Conservation (phyloP, 2,329 filamentous ascomycete genomes). For the Curvularia lunata region DNA sequence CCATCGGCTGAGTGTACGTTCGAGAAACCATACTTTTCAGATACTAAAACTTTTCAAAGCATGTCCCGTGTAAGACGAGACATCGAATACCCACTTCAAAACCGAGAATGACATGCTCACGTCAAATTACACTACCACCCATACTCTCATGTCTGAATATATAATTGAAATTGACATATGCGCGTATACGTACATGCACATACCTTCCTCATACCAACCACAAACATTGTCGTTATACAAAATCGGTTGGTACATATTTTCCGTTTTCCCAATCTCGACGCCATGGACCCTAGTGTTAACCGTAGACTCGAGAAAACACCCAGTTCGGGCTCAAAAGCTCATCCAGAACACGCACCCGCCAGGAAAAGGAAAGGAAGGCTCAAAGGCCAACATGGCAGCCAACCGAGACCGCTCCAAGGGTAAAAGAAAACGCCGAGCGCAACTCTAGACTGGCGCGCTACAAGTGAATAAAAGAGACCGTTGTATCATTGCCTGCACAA, state of each 20-base stretch:
- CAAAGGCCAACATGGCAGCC: conserved; percentile 11
- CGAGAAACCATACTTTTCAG: too few species aligned
- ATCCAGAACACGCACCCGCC: conserved; percentile 8
- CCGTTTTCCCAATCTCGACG: conserved; percentile 13
- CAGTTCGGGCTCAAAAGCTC: conserved; percentile 22
- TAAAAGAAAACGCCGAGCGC: conserved; percentile 19
- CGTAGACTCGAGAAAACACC: conserved; percentile 25
- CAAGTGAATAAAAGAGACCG: conserved; percentile 3
- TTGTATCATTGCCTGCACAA: conserved; percentile 26
- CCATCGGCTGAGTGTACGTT: not conserved
- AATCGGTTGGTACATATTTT: conserved; percentile 6
- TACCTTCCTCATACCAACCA: conserved; percentile 2
- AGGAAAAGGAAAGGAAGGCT: conserved; percentile 21
- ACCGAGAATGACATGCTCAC: not conserved
- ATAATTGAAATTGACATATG: conserved; percentile 8
- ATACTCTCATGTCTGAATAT: not conserved
- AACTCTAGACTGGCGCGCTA: conserved; percentile 12
- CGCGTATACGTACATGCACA: conserved; percentile 13
- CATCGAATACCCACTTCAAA: not conserved
- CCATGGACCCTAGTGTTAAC: conserved; percentile 17
- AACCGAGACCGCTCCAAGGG: not conserved
- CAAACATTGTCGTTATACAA: conserved; percentile 3
- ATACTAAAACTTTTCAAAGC: not conserved
- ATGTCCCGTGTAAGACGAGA: not conserved
- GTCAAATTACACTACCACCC: not conserved